Evolutionary conservation across 257 asterid genomes (phyloP), one percentile per base, ranked within the genome.

Genomic region (Solanum ahanhuiri): DNA sequence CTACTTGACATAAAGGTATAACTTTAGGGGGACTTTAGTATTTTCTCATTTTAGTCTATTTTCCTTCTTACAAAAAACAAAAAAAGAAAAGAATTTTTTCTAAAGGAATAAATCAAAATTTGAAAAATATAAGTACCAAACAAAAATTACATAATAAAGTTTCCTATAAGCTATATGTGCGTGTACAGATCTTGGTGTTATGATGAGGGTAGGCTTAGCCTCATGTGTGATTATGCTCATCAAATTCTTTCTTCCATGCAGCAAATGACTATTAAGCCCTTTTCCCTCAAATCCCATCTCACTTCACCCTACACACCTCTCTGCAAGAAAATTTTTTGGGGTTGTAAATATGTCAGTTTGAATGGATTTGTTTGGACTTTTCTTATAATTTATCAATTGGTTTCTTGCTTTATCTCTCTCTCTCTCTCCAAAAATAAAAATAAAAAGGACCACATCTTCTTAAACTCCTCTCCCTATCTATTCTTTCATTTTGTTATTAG

Each of bases 301-400:
- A 23, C 79, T 72, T 12, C 72, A 9, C 25, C 23, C 20, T 34
- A 14, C 20, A 83, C 41, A 79, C 51, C 45, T 86, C 88, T 86
- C 89, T 76, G 81, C 58, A 2, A 43, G 69, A 86, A 76, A 54
- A 58, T 33, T 5, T 87, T 48, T 64, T 85, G 89, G 89, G 86
- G 72, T 57, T 89, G 88, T 73, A 86, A 87, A 89, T 87, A 87
- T 89, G 90, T 90, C 92, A 90, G 92, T 89, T 90, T 85, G 89
- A 90, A 86, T 86, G 88, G 90, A 89, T 86, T 86, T 83, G 83
- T 79, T 86, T 90, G 89, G 87, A 88, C 73, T 86, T 81, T 86
- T 81, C 89, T 83, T 84, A 86, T 84, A 71, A 71, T 71, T 71
- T 71, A 18, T 71, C 48, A 34, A 71, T 34, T 71, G 7, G 57